These are phyloP conservation scores for Beauveria medogensis DNA, from an alignment of 2,329 filamentous ascomycete species.

Conservation along the genomic window DNA sequence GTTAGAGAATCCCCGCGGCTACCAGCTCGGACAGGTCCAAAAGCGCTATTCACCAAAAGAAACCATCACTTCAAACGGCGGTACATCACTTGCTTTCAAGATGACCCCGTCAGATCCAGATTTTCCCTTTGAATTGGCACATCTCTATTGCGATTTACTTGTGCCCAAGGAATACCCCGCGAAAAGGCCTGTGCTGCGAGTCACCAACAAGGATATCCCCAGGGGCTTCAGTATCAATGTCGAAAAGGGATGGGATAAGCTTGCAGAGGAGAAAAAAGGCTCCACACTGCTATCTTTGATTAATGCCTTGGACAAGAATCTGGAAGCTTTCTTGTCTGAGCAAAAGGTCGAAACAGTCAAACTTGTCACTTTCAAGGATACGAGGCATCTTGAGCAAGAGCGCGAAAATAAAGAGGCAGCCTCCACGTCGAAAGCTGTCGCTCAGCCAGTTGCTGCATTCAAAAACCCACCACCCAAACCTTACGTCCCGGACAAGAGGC, in stretches of 20 bases:
- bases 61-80: conserved; percentile 34
- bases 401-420: conserved; percentile 13
- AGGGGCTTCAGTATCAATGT: conserved; percentile 69
- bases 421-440: conserved; percentile 7
- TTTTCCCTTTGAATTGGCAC: conserved; percentile 69
- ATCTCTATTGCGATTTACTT: conserved; percentile 58
- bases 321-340: conserved; percentile 62
- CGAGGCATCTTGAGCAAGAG: conserved; percentile 33
- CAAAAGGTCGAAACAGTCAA: conserved; percentile 67
- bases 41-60: conserved; percentile 52
- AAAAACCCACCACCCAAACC: conserved; percentile 16
- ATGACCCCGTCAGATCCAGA: conserved; percentile 72
- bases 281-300: conserved; percentile 57
- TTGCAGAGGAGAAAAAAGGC: conserved; percentile 47
- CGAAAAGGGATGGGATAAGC: conserved; percentile 61
- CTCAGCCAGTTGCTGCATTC: background rate
- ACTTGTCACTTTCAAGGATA: conserved; percentile 53
- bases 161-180: conserved; percentile 58
- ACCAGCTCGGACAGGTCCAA: conserved; percentile 66
- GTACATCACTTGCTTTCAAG: conserved; percentile 53
- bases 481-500: conserved; percentile 39
- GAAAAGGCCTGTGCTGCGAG: conserved; percentile 47
- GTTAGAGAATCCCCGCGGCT: conserved; percentile 59
- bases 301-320: conserved; percentile 62
- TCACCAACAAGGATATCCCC: conserved; percentile 62